phyloP scores from a whole-genome alignment of 805 yeast species.

The Ogataea populi-albae region DNA sequence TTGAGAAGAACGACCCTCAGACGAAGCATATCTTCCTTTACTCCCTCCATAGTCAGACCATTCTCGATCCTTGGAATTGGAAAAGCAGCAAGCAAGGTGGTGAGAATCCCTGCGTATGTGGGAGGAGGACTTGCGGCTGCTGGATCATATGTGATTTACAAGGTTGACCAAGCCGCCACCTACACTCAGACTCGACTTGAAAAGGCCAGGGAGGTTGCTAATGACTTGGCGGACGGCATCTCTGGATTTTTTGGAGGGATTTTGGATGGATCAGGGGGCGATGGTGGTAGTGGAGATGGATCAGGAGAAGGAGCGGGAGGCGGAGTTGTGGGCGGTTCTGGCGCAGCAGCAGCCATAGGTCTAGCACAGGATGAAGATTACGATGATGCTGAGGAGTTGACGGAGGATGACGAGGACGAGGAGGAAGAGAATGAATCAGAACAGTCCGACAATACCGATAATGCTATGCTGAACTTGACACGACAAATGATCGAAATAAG shows the following conservation, averaged over 20 bases:
- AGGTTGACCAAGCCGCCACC: constrained; percentile 79
- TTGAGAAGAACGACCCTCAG: constrained; percentile 3
- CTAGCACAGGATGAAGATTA: constrained; percentile 36
- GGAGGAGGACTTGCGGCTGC: constrained; percentile 96
- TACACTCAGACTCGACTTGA: constrained; percentile 67
- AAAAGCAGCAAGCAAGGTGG: constrained; percentile 51
- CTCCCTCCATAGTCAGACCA: constrained; percentile 11
- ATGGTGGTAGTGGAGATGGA: constrained; percentile 35
- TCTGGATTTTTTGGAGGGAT: constrained; percentile 33
- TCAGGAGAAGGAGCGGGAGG: constrained; percentile 27
- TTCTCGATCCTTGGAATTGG: constrained; percentile 43
- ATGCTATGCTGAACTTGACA: constrained; percentile 84
- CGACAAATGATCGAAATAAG: constrained; percentile 97
- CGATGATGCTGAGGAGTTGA: constrained; percentile 28
- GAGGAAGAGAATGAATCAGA: constrained; percentile 4
- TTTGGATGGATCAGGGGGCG: constrained; percentile 21
- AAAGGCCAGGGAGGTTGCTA: constrained; percentile 60
- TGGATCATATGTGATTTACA: constrained; percentile 87
- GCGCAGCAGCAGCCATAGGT: constrained; percentile 58
- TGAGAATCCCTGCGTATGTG: constrained; percentile 70
- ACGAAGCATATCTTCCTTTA: constrained; percentile 4
- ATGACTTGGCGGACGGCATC: constrained; percentile 45
- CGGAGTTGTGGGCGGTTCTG: constrained; percentile 42
- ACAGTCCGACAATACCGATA: constrained; percentile 49
- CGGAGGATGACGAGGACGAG: constrained; percentile 39